These are phyloP conservation scores for Phytophthora nicotianae DNA, from an alignment of 352 stramenopile genomes.

Conservation along the genomic window DNA sequence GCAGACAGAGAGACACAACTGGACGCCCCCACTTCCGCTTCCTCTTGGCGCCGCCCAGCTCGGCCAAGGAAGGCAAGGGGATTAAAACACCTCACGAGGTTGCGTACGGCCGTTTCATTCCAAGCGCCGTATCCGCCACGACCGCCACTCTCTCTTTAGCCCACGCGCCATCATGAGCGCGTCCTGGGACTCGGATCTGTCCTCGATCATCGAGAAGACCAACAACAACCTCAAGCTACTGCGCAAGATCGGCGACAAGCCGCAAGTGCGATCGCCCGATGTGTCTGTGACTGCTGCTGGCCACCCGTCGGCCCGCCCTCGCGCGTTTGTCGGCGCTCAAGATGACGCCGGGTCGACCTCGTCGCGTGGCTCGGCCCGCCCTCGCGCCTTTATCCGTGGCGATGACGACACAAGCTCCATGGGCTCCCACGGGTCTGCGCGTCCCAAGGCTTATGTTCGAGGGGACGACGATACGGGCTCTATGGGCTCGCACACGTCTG, in stretches of 20 bases:
- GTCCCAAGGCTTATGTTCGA: slow-evolving; percentile 26
- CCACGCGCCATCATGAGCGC: slow-evolving; percentile 52
- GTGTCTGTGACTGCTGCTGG: slow-evolving; percentile 37
- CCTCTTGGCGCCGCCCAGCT: not conserved
- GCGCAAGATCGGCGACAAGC: slow-evolving; percentile 80
- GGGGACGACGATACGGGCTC: slow-evolving; percentile 38
- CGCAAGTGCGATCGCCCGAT: slow-evolving; percentile 49
- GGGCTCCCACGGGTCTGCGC: slow-evolving; percentile 27
- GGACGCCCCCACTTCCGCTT: slow-evolving; percentile 23
- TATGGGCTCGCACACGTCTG: slow-evolving; percentile 33
- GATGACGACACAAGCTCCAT: slow-evolving; percentile 45
- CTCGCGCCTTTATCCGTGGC: slow-evolving; percentile 30
- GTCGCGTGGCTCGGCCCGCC: slow-evolving; percentile 32
- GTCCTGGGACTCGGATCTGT: slow-evolving; percentile 84
- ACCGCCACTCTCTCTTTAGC: slow-evolving; percentile 11
- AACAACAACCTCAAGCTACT: slow-evolving; percentile 88
- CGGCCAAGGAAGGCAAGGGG: slow-evolving; percentile 1
- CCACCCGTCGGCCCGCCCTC: slow-evolving; percentile 21
- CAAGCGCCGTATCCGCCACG: slow-evolving; percentile 9
- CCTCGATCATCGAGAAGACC: slow-evolving; percentile 89
- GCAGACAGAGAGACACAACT: slow-evolving; percentile 18
- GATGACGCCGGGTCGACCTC: slow-evolving; percentile 36
- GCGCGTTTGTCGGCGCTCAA: slow-evolving; percentile 33
- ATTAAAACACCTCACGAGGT: slow-evolving; percentile 1
- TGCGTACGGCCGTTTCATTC: slow-evolving; percentile 6